These are phyloP conservation scores for Vitis rotundifolia DNA, from an alignment of 164 flowering plant species.

Conservation along the genomic window DNA sequence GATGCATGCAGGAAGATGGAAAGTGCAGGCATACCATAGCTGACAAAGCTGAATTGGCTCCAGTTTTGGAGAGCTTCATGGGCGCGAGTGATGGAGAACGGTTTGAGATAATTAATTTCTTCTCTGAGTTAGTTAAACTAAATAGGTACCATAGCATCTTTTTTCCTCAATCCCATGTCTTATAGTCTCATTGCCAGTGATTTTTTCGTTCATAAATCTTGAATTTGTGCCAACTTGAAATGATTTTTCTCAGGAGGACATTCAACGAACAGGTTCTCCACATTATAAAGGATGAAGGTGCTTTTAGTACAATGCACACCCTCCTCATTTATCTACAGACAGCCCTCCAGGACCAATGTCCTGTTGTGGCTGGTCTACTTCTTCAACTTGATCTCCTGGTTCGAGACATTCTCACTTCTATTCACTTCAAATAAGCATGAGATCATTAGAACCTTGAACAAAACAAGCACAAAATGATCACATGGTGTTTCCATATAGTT, in stretches of 20 bases:
- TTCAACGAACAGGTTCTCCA: conserved; percentile 67
- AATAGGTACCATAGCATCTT: conserved; percentile 40
- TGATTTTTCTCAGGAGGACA: conserved; percentile 49
- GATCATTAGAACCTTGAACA: not conserved
- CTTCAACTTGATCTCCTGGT: conserved; percentile 89
- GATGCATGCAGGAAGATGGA: conserved; percentile 69
- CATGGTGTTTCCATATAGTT: not conserved
- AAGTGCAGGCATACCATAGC: conserved; percentile 65
- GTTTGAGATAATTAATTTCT: conserved; percentile 58
- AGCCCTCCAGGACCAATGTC: conserved; percentile 56
- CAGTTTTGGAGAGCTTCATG: conserved; percentile 57
- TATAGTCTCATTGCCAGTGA: not conserved
- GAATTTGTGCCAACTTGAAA: not conserved
- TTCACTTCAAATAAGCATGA: not conserved
- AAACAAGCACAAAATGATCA: not conserved
- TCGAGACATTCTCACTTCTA: conserved; percentile 6
- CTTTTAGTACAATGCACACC: conserved; percentile 70
- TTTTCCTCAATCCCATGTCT: not conserved
- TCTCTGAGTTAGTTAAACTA: conserved; percentile 62
- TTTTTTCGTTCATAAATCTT: not conserved
- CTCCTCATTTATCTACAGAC: conserved; percentile 65
- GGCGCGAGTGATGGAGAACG: conserved; percentile 51
- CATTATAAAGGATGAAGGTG: conserved; percentile 69
- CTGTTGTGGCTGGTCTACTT: conserved; percentile 71
- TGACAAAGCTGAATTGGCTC: conserved; percentile 58